phyloP scores from a whole-genome alignment of 805 yeast species.

The Yamadazyma paraphyllophila region DNA sequence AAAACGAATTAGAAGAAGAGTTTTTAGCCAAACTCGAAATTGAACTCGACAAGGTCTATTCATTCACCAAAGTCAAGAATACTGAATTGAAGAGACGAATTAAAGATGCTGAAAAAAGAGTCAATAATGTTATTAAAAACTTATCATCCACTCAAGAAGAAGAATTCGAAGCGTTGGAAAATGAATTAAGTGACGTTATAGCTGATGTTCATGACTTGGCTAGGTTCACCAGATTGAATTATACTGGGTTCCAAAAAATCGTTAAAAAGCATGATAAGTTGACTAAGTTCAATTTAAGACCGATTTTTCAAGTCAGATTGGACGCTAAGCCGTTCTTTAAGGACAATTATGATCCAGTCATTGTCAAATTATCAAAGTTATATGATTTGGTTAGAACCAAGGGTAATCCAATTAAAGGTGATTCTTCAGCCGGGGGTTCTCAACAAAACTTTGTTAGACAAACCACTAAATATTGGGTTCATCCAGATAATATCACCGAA shows the following conservation, averaged over 20 bases:
- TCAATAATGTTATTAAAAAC: constrained; percentile 59
- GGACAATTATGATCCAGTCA: constrained; percentile 86
- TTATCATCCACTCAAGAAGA: constrained; percentile 33
- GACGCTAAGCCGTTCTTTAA: constrained; percentile 94
- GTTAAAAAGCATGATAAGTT: constrained; percentile 94
- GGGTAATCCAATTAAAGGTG: constrained; percentile 94
- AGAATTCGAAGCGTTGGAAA: constrained; percentile 43
- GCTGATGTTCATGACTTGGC: constrained; percentile 98
- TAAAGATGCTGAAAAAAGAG: constrained; percentile 74
- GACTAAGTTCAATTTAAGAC: constrained; percentile 70
- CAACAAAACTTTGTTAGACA: constrained; percentile 98
- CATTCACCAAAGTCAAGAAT: constrained; percentile 84
- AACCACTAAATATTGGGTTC: constrained; percentile 99
- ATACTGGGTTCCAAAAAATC: constrained; percentile 96
- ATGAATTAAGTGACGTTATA: constrained; percentile 66
- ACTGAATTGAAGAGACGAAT: constrained; percentile 84
- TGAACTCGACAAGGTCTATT: constrained; percentile 90
- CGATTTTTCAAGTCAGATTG: constrained; percentile 89
- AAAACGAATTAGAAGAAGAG: constrained; percentile 73
- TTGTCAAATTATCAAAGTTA: constrained; percentile 82
- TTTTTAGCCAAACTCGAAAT: constrained; percentile 73
- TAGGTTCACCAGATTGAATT: constrained; percentile 87
- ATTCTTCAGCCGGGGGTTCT: constrained; percentile 95
- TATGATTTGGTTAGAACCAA: constrained; percentile 93
- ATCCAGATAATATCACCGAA: constrained; percentile 96